These are phyloP conservation scores for Acrocalymma vagum DNA, from an alignment of 2,329 filamentous ascomycete species.

Conservation along the genomic window DNA sequence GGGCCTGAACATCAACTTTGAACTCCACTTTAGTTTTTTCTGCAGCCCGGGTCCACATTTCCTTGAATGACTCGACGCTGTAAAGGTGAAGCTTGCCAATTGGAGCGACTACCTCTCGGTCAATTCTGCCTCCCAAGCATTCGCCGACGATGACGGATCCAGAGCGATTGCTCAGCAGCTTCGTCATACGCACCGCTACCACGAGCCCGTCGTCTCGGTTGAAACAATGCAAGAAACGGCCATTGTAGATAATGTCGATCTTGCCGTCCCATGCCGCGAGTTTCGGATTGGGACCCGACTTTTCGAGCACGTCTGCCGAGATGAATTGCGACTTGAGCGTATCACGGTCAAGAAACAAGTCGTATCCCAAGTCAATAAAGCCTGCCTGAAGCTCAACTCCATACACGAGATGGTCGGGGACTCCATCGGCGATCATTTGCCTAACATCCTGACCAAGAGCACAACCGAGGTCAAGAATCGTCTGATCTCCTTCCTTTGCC, in stretches of 20 bases:
- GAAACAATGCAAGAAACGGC: slow-evolving; percentile 55
- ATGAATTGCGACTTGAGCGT: slow-evolving; percentile 59
- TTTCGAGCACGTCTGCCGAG: slow-evolving; percentile 58
- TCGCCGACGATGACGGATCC: slow-evolving; percentile 60
- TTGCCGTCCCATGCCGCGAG: slow-evolving; percentile 34
- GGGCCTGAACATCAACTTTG: too few relatives aligned
- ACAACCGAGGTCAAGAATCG: slow-evolving; percentile 53
- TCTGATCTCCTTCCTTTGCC: slow-evolving; percentile 34
- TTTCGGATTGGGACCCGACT: slow-evolving; percentile 30
- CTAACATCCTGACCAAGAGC: slow-evolving; percentile 56
- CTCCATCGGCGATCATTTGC: slow-evolving; percentile 49
- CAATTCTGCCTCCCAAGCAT: slow-evolving; percentile 64
- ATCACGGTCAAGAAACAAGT: slow-evolving; percentile 41
- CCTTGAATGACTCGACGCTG: slow-evolving; percentile 40
- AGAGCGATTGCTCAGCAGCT: slow-evolving; percentile 46
- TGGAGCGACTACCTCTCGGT: slow-evolving; percentile 22
- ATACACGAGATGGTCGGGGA: slow-evolving; percentile 47
- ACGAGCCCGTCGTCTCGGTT: slow-evolving; percentile 41
- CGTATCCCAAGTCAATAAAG: slow-evolving; percentile 64
- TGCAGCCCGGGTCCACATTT: too few relatives aligned
- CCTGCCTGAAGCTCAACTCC: slow-evolving; percentile 49
- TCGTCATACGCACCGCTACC: slow-evolving; percentile 42
- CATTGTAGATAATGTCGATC: slow-evolving; percentile 50
- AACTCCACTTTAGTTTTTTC: too few relatives aligned
- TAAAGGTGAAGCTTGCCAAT: slow-evolving; percentile 40